phyloP scores from a whole-genome alignment of 495 filamentous ascomycete species.

The Tuber borchii region DNA sequence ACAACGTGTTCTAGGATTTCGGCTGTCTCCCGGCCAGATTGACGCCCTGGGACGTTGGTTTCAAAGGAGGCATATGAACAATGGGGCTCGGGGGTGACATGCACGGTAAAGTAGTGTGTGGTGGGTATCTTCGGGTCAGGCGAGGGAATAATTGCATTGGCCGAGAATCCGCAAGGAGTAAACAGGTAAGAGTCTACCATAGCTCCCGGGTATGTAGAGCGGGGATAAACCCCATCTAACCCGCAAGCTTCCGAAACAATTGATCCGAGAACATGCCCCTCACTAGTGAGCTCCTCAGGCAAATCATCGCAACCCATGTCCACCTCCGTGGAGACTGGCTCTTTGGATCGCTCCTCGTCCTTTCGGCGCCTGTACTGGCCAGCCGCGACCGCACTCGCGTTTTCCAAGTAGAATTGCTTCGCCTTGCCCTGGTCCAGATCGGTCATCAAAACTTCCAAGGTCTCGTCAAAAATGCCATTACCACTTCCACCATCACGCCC shows the following conservation, averaged over 20 bases:
- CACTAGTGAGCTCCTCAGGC: conserved; percentile 71
- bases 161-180: conserved; percentile 94
- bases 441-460: conserved; percentile 95
- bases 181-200: conserved; percentile 95
- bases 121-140: conserved; percentile 55
- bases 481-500: conserved; percentile 43
- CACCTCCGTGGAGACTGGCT: conserved; percentile 46
- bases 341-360: conserved; percentile 45
- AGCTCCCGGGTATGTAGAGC: conserved; percentile 79
- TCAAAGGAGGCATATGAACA: conserved; percentile 99
- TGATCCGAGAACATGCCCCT: conserved; percentile 88
- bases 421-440: conserved; percentile 88
- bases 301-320: conserved; percentile 51
- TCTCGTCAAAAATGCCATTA: conserved; percentile 63
- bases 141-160: conserved; percentile 90
- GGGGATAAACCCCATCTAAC: conserved; percentile 82
- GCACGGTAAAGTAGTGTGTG: conserved; percentile 94
- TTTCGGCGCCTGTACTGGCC: conserved; percentile 61
- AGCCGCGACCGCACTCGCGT: conserved; percentile 85
- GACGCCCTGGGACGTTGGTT: conserved; percentile 91
- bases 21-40: conserved; percentile 78
- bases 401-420: conserved; percentile 90
- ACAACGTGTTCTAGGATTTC: conserved; percentile 92
- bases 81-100: conserved; percentile 94
- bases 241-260: conserved; percentile 89